Conservation (phyloP, 2,329 filamentous ascomycete species). For the Tolypocladium album region DNA sequence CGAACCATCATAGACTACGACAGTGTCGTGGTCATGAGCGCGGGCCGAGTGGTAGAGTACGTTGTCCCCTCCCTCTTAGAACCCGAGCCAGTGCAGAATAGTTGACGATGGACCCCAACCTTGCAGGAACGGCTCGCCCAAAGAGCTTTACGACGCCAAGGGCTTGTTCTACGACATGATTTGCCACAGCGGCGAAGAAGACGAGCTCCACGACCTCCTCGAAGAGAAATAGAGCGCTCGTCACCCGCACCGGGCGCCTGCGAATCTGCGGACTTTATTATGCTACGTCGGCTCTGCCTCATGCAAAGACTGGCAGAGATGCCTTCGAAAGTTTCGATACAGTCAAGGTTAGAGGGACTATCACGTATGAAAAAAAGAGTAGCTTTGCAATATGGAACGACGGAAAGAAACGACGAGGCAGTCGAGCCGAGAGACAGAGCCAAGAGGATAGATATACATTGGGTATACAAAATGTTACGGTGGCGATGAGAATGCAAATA, state of each 20-base stretch:
- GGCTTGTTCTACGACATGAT: conserved; percentile 45
- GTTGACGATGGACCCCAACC: background rate
- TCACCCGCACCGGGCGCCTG: background rate
- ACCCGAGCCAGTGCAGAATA: background rate
- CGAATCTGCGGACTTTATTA: background rate
- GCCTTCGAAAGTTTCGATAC: background rate
- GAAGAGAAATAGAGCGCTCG: conserved; percentile 3
- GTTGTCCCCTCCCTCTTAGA: conserved; percentile 4
- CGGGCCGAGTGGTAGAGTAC: conserved; percentile 42
- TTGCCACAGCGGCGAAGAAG: conserved; percentile 41
- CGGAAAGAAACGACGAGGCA: background rate
- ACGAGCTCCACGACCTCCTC: conserved; percentile 28
- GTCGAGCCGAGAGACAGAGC: background rate
- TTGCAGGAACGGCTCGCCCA: conserved; percentile 32
- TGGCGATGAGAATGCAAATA: background rate
- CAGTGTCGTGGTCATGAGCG: conserved; percentile 44
- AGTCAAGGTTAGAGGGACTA: background rate
- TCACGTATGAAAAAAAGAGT: no score
- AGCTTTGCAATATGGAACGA: background rate
- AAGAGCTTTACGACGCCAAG: conserved; percentile 30
- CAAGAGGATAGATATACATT: background rate
- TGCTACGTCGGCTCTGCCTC: background rate
- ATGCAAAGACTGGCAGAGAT: background rate
- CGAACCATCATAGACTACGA: conserved; percentile 51
- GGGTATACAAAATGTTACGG: background rate